A percentile compares a stretch with the other conserved stretches of the same genome.
These are phyloP conservation scores for Cyclotella choctawhatcheeana DNA, from an alignment of 108 stramenopile species.

Conservation along the genomic window DNA sequence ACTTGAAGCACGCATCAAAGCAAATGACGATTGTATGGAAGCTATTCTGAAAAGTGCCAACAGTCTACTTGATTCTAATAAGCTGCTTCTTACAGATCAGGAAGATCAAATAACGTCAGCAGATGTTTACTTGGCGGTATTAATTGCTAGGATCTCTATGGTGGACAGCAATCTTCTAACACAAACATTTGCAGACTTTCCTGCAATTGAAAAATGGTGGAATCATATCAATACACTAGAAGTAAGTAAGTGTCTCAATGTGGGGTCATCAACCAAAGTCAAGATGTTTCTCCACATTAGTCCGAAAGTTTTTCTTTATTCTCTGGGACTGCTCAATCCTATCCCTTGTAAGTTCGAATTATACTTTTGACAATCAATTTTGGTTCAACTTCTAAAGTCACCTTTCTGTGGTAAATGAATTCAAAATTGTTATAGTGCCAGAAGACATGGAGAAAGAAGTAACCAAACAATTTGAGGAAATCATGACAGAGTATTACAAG, in stretches of 20 bases:
- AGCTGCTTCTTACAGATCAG: conserved; percentile 5
- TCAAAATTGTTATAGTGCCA: too few species aligned
- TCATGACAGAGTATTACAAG: conserved; percentile 6
- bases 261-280: background rate
- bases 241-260: background rate
- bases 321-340: background rate
- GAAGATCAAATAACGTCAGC: conserved; percentile 7
- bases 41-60: conserved; percentile 1
- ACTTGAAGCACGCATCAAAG: background rate
- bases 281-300: background rate
- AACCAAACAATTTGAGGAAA: background rate
- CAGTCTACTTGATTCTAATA: background rate
- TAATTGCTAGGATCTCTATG: background rate
- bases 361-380: too few species aligned
- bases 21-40: background rate
- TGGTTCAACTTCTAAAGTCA: too few species aligned
- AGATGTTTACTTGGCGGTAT: conserved; percentile 8
- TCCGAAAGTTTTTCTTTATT: background rate
- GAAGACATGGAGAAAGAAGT: conserved; percentile 7
- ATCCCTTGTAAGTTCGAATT: too few species aligned
- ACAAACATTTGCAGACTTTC: conserved; percentile 1
- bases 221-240: conserved; percentile 4
- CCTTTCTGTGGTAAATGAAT: too few species aligned
- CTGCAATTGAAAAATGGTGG: conserved; percentile 5
- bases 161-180: background rate